phyloP scores from a whole-genome alignment of 192 early-diverging fungal genomes.

The Coemansia sp. region DNA sequence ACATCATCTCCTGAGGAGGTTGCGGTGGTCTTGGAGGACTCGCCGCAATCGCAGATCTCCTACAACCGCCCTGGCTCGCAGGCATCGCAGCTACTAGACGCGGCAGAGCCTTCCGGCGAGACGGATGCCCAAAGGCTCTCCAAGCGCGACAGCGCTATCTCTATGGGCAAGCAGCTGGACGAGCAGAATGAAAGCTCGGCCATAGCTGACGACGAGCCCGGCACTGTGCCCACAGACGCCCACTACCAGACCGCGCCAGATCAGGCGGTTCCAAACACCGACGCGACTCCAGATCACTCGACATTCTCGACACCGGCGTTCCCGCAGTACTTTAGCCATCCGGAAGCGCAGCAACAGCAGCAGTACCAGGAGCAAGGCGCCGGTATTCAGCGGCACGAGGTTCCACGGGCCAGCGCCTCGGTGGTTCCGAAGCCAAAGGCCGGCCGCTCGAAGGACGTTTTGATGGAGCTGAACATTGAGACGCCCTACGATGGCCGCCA shows the following conservation, averaged over 20 bases:
- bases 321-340: slow-evolving; percentile 43
- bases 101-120: slow-evolving; percentile 2
- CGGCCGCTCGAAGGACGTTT: slow-evolving; percentile 31
- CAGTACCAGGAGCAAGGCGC: slow-evolving; percentile 22
- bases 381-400: slow-evolving; percentile 19
- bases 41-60: slow-evolving; percentile 39
- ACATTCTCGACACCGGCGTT: slow-evolving; percentile 39
- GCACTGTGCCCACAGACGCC: slow-evolving; percentile 6
- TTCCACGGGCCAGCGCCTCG: slow-evolving; percentile 25
- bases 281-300: not conserved
- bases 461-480: slow-evolving; percentile 53
- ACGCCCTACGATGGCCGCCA: slow-evolving; percentile 38
- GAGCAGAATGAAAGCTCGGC: not conserved
- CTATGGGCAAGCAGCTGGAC: slow-evolving; percentile 25
- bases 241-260: slow-evolving; percentile 3
- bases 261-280: not conserved
- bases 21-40: not conserved
- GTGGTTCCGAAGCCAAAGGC: slow-evolving; percentile 1
- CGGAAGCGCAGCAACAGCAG: slow-evolving; percentile 17
- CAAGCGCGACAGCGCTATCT: slow-evolving; percentile 45
- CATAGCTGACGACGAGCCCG: not conserved
- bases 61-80: slow-evolving; percentile 43
- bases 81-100: slow-evolving; percentile 4
- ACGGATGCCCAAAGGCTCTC: slow-evolving; percentile 5
- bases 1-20: not conserved